phyloP scores from a whole-genome alignment of 2,329 filamentous ascomycete species.

The Spiromastix sp. region DNA sequence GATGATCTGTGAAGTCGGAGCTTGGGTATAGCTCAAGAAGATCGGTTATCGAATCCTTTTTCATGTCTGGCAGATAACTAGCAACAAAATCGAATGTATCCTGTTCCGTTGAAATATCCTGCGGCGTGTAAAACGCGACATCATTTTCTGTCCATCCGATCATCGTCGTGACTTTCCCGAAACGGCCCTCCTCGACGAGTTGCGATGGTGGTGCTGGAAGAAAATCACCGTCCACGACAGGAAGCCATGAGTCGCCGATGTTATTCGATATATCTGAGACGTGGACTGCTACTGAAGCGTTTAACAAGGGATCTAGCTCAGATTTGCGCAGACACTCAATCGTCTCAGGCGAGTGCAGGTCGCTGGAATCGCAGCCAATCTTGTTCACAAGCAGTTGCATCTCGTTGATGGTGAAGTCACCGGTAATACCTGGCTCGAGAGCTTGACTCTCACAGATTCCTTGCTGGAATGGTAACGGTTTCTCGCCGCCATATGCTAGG shows the following conservation, averaged over 20 bases:
- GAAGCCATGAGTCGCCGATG: too few relatives aligned
- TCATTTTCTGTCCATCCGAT: too few relatives aligned
- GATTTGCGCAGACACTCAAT: conserved; percentile 39
- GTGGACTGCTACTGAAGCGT: conserved; percentile 36
- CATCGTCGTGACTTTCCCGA: too few relatives aligned
- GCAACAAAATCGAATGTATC: too few relatives aligned
- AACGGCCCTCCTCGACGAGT: too few relatives aligned
- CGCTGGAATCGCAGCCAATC: conserved; percentile 34
- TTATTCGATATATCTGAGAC: conserved; percentile 28
- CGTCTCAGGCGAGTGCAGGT: conserved; percentile 33
- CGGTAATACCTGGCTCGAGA: conserved; percentile 42
- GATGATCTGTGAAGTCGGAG: conserved; percentile 34
- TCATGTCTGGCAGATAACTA: too few relatives aligned
- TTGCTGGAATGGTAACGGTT: conserved; percentile 36
- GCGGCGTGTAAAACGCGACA: too few relatives aligned
- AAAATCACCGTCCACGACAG: too few relatives aligned
- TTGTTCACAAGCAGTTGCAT: conserved; percentile 34
- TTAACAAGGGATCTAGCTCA: conserved; percentile 33
- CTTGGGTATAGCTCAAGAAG: too few relatives aligned
- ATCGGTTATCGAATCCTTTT: too few relatives aligned
- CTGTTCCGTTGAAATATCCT: too few relatives aligned
- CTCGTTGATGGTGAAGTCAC: conserved; percentile 39
- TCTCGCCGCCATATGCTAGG: conserved; percentile 37
- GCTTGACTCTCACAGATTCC: conserved; percentile 39
- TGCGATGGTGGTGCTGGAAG: too few relatives aligned